Conservation (phyloP, 306 rosid genomes). For the Parietaria judaica region DNA sequence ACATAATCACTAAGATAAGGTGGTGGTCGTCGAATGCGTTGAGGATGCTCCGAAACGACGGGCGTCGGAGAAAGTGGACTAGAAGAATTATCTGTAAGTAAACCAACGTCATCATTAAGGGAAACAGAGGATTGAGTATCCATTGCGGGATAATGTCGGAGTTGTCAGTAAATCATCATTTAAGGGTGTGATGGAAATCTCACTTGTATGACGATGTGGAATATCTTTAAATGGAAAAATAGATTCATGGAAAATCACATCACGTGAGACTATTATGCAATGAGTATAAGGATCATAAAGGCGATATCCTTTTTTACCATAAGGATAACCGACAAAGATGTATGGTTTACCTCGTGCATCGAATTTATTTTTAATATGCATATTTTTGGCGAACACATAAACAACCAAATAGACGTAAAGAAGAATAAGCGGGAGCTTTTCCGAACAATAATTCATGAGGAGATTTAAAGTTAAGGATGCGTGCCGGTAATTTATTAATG, state of each 20-base stretch:
- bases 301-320: conserved; percentile 9
- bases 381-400: conserved; percentile 3
- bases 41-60: neutral
- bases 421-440: too few relatives aligned
- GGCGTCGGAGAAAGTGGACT: neutral
- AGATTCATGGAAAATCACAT: neutral
- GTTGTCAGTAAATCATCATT: neutral
- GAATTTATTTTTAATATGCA: conserved; percentile 11
- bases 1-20: conserved; percentile 1
- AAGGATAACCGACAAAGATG: conserved; percentile 11
- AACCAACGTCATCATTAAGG: neutral
- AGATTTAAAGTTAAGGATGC: too few relatives aligned
- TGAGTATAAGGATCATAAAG: neutral
- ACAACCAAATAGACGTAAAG: too few relatives aligned
- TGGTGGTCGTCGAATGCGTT: neutral
- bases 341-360: neutral
- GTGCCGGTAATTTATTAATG: too few relatives aligned
- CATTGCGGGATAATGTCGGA: too few relatives aligned
- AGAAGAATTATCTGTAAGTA: neutral
- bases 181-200: neutral
- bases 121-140: neutral
- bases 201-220: neutral
- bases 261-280: neutral
- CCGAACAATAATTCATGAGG: too few relatives aligned
- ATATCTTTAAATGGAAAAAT: neutral